phyloP scores from a whole-genome alignment of 2,329 filamentous ascomycete genomes.

The Triangularia verruculosa region DNA sequence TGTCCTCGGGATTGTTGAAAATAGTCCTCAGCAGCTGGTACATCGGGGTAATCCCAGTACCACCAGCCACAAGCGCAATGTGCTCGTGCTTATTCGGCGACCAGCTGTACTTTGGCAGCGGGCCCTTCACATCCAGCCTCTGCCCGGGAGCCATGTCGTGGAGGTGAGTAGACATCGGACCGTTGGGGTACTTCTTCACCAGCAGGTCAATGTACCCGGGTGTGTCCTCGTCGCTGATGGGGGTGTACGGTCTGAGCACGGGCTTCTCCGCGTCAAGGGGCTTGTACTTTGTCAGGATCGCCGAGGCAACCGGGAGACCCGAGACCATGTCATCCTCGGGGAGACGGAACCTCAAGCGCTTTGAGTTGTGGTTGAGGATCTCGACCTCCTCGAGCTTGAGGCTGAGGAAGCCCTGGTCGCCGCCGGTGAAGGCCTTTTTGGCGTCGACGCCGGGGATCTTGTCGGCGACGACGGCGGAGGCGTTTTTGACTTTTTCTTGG shows the following conservation, averaged over 20 bases:
- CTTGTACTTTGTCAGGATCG: slow-evolving; percentile 89
- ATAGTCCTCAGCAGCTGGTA: slow-evolving; percentile 89
- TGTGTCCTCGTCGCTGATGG: slow-evolving; percentile 78
- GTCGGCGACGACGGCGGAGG: slow-evolving; percentile 38
- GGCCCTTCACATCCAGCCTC: slow-evolving; percentile 87
- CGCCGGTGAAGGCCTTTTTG: slow-evolving; percentile 66
- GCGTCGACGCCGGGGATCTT: slow-evolving; percentile 36
- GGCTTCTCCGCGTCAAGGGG: slow-evolving; percentile 79
- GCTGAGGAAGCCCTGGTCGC: slow-evolving; percentile 84
- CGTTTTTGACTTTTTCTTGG: slow-evolving; percentile 52
- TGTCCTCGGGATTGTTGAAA: slow-evolving; percentile 93
- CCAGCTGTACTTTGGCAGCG: slow-evolving; percentile 92
- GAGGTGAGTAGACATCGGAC: slow-evolving; percentile 87
- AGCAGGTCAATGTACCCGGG: slow-evolving; percentile 83
- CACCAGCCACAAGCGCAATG: slow-evolving; percentile 83
- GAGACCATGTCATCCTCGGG: slow-evolving; percentile 81
- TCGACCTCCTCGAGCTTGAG: slow-evolving; percentile 78
- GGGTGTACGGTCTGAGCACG: slow-evolving; percentile 88
- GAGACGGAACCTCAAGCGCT: slow-evolving; percentile 84
- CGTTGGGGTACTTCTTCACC: slow-evolving; percentile 86
- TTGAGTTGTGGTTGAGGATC: slow-evolving; percentile 88
- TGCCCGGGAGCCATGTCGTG: slow-evolving; percentile 81
- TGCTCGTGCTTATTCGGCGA: slow-evolving; percentile 88
- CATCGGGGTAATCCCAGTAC: slow-evolving; percentile 97
- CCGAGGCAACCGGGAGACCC: slow-evolving; percentile 78